These are phyloP conservation scores for Arthrobotrys sinensis DNA, from an alignment of 2,329 filamentous ascomycete species.

Conservation along the genomic window DNA sequence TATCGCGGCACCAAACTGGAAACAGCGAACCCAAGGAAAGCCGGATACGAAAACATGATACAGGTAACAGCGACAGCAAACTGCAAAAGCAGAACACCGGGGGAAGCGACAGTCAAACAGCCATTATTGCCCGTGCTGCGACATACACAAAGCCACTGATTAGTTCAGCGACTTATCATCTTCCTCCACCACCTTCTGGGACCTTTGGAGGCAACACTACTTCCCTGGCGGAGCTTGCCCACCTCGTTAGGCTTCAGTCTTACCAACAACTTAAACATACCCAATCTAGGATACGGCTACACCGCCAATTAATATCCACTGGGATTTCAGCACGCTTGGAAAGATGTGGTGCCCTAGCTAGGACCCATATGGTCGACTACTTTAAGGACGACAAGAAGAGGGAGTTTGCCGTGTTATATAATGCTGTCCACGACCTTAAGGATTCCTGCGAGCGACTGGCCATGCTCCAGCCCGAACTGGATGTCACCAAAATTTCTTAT, in stretches of 20 bases:
- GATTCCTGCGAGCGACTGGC: slow-evolving; percentile 83
- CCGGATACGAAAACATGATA: slow-evolving; percentile 59
- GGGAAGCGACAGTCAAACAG: slow-evolving; percentile 58
- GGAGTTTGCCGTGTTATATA: slow-evolving; percentile 80
- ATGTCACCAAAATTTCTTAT: slow-evolving; percentile 68
- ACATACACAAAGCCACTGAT: slow-evolving; percentile 60
- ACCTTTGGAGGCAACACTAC: slow-evolving; percentile 76
- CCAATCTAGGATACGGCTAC: slow-evolving; percentile 80
- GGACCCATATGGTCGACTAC: slow-evolving; percentile 82
- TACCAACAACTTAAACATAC: slow-evolving; percentile 86
- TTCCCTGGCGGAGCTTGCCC: slow-evolving; percentile 82
- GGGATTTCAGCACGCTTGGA: slow-evolving; percentile 82
- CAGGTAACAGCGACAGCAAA: slow-evolving; percentile 58
- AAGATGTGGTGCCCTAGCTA: slow-evolving; percentile 80
- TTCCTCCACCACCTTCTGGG: slow-evolving; percentile 63
- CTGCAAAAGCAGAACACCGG: slow-evolving; percentile 57
- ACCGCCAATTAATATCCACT: slow-evolving; percentile 81
- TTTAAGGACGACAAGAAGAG: slow-evolving; percentile 86
- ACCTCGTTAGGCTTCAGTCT: slow-evolving; percentile 82
- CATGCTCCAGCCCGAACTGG: slow-evolving; percentile 80
- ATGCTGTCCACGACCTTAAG: slow-evolving; percentile 83
- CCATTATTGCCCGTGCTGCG: slow-evolving; percentile 52
- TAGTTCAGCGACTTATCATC: slow-evolving; percentile 51
- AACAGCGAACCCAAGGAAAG: slow-evolving; percentile 59
- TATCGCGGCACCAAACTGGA: slow-evolving; percentile 58